Base-by-base conservation (phyloP, 192 early-diverging fungal genomes). In the Entophlyctis helioformis region DNA sequence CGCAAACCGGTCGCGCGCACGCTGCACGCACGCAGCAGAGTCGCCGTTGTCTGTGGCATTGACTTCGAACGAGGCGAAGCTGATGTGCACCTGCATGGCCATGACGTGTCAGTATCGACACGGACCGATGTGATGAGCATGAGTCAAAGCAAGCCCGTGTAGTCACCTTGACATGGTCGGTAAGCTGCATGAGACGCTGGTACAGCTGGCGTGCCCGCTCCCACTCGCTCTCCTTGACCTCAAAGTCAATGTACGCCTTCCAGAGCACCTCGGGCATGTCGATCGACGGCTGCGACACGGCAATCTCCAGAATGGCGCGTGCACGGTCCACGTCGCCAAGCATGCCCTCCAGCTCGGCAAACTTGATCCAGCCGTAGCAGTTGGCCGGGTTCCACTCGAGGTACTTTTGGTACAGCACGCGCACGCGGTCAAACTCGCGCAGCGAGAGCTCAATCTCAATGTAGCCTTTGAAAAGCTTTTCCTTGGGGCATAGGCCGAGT, bases 241-340 rank as follows among this genome's bases (percentile, higher is more conserved):
- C 91, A 67, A 96, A 93, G 54, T 99, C 83, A 56, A 99, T 94
- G 57, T 86, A 99, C 0, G 87, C 81, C 62, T 96, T 99, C 96
- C 96, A 99, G 36, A 99, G 59, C 13, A 97, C 76, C 54, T 99
- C 96, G 26, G 96, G 96, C 94, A 97, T 95, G 49, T 99, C 93
- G 49, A 99, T 57, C 13, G 71, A 75, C 0, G 81, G 81, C 61
- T 99, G 96, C 34, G 73, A 65, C 26, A 97, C 72, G 2, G 91
- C 94, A 47, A 97, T 65, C 39, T 93, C 86, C 64, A 94, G 91
- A 23, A 99, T 79, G 27, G 84, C 96, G 33, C 84, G 70, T 1
- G 74, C 67, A 25, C 93, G 69, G 1, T 96, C 91, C 15, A 59
- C 58, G 46, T 99, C 96, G 37, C 87, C 87, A 37, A 99, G 51